A percentile compares a stretch with the other conserved stretches of the same genome.
Conservation (phyloP, 352 stramenopile species). For the Globisporangium echinulatum region DNA sequence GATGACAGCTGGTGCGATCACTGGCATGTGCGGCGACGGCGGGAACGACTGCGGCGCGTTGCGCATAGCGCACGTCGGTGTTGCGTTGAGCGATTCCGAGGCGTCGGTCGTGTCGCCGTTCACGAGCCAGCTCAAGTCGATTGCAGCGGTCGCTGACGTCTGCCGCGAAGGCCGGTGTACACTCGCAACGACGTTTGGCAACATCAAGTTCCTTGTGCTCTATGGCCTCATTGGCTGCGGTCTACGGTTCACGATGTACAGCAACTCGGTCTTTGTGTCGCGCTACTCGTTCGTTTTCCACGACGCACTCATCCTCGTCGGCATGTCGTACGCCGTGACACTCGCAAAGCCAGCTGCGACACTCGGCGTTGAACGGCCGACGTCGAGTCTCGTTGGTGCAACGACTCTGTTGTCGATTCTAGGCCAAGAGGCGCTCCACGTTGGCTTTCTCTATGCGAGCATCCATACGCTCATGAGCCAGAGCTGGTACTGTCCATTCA, state of each 20-base stretch:
- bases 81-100: conserved; percentile 71
- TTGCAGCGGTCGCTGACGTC: conserved; percentile 78
- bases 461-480: conserved; percentile 19
- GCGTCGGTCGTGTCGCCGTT: conserved; percentile 81
- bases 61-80: conserved; percentile 66
- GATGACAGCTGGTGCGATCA: conserved; percentile 35
- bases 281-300: conserved; percentile 69
- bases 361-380: conserved; percentile 37
- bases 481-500: conserved; percentile 33
- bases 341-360: conserved; percentile 47
- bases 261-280: conserved; percentile 60
- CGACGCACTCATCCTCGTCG: conserved; percentile 60
- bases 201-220: conserved; percentile 87
- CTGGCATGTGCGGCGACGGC: conserved; percentile 49
- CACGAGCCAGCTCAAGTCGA: conserved; percentile 71
- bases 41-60: conserved; percentile 81
- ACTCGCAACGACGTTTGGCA: conserved; percentile 76
- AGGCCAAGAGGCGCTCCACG: conserved; percentile 40
- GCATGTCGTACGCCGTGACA: conserved; percentile 65
- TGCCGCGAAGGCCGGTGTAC: conserved; percentile 82
- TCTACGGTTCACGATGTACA: conserved; percentile 64
- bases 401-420: conserved; percentile 35
- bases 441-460: conserved; percentile 32
- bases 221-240: conserved; percentile 76
- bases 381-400: conserved; percentile 43